Evolutionary conservation across 2,329 filamentous ascomycete species (phyloP).

Genomic region (Hymenoscyphus fraxineus): DNA sequence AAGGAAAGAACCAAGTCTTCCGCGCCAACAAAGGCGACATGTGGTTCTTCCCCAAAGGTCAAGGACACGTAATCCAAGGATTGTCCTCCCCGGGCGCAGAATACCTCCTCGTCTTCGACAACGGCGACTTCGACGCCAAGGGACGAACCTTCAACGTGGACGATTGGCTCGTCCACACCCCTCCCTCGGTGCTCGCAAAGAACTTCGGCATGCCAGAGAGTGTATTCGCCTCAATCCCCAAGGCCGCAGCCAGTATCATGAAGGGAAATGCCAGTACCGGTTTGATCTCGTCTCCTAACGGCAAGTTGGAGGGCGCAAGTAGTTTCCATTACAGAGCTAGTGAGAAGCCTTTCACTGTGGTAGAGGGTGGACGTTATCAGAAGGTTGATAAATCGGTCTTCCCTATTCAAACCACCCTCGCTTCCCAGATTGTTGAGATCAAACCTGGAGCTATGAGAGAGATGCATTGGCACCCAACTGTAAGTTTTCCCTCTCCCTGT

Average conservation of each 20-base stretch:
- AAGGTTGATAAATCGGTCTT: constrained; percentile 56
- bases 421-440: constrained; percentile 53
- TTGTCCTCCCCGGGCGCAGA: constrained; percentile 54
- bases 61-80: constrained; percentile 52
- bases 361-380: constrained; percentile 56
- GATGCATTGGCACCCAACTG: constrained; percentile 59
- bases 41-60: constrained; percentile 43
- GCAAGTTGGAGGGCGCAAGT: constrained; percentile 37
- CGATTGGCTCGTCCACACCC: constrained; percentile 26
- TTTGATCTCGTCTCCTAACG: constrained; percentile 43
- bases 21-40: constrained; percentile 49
- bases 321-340: constrained; percentile 51
- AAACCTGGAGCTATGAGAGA: constrained; percentile 61
- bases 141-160: constrained; percentile 57
- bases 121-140: constrained; percentile 54
- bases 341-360: constrained; percentile 40
- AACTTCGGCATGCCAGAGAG: constrained; percentile 47
- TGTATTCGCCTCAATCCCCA: constrained; percentile 45
- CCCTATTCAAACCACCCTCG: constrained; percentile 52
- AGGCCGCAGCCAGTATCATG: constrained; percentile 49
- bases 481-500: constrained; percentile 64
- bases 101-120: constrained; percentile 59
- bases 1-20: constrained; percentile 12
- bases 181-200: constrained; percentile 49
- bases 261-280: constrained; percentile 45